Evolutionary conservation across 768 basidiomycete species (phyloP).

Genomic region (Leccinellum rugosiceps): DNA sequence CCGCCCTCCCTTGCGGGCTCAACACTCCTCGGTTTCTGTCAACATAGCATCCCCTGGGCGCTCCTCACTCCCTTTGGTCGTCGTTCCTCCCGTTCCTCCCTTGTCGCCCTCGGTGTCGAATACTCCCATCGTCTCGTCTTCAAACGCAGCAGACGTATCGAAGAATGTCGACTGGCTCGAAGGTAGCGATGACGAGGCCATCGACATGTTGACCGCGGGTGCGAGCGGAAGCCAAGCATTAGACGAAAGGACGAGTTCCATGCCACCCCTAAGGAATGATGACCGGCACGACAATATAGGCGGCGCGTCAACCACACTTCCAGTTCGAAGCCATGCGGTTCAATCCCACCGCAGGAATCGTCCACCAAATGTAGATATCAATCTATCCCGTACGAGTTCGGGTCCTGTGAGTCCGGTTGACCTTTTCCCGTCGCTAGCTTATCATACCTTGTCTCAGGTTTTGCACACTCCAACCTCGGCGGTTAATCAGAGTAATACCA

Average conservation of each 20-base stretch:
- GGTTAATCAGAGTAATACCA: constrained; percentile 20
- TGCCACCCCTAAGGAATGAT: constrained; percentile 32
- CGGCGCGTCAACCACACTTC: constrained; percentile 21
- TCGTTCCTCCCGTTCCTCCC: constrained; percentile 37
- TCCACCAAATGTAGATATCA: constrained; percentile 68
- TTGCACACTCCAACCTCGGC: constrained; percentile 46
- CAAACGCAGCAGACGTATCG: constrained; percentile 39
- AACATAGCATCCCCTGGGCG: constrained; percentile 44
- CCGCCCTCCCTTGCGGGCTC: constrained; percentile 36
- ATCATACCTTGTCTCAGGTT: constrained; percentile 65
- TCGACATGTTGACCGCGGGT: constrained; percentile 77
- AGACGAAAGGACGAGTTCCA: constrained; percentile 76
- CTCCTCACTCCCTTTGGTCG: constrained; percentile 58
- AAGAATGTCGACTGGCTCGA: constrained; percentile 72
- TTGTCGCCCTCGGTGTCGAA: constrained; percentile 39
- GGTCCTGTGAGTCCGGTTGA: constrained; percentile 37
- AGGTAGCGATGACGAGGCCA: constrained; percentile 83
- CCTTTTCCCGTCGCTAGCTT: constrained; percentile 60
- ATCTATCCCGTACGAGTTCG: constrained; percentile 36
- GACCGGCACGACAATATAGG: constrained; percentile 16
- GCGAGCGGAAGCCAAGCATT: constrained; percentile 77
- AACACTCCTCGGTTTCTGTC: constrained; percentile 42
- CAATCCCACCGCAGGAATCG: constrained; percentile 46
- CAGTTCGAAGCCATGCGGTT: constrained; percentile 29
- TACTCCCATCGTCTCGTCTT: constrained; percentile 28